These are phyloP conservation scores for Gremmenia infestans DNA, from an alignment of 2,329 filamentous ascomycete genomes.

Conservation along the genomic window DNA sequence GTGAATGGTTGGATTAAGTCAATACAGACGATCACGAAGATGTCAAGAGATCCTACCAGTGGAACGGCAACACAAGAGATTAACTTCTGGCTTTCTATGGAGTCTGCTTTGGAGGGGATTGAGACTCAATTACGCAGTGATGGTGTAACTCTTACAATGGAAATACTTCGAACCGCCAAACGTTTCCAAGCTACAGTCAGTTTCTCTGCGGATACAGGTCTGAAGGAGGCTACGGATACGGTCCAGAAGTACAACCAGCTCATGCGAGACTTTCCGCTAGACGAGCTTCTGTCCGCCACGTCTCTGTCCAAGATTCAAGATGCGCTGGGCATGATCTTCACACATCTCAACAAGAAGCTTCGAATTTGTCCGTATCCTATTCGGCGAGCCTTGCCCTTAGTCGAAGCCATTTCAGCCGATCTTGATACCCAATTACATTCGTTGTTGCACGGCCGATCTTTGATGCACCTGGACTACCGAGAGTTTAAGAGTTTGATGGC, in stretches of 20 bases:
- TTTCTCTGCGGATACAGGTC: conserved; percentile 89
- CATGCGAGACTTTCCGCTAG: conserved; percentile 95
- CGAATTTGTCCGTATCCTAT: conserved; percentile 95
- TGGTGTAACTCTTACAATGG: conserved; percentile 84
- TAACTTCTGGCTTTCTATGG: conserved; percentile 98
- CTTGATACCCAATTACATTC: conserved; percentile 82
- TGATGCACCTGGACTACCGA: conserved; percentile 88
- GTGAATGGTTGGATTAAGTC: conserved; percentile 99
- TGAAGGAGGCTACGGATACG: conserved; percentile 93
- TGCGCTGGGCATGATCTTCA: conserved; percentile 83
- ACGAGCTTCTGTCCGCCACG: conserved; percentile 89
- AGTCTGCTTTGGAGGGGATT: conserved; percentile 85
- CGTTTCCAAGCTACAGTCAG: conserved; percentile 96
- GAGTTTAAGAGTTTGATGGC: conserved; percentile 86
- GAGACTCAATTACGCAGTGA: conserved; percentile 84
- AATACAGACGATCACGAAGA: conserved; percentile 92
- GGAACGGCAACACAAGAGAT: conserved; percentile 93
- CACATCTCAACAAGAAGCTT: conserved; percentile 95
- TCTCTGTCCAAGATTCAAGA: conserved; percentile 85
- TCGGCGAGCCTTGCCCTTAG: conserved; percentile 82
- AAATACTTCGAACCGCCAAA: conserved; percentile 94
- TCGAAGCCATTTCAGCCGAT: conserved; percentile 93
- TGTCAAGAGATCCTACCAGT: conserved; percentile 74
- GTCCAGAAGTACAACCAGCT: conserved; percentile 99
- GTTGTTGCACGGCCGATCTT: conserved; percentile 75